Evolutionary conservation across 2,329 filamentous ascomycete species (phyloP), one percentile per base, ranked within the genome.

Genomic region (Bipolaris bicolor): DNA sequence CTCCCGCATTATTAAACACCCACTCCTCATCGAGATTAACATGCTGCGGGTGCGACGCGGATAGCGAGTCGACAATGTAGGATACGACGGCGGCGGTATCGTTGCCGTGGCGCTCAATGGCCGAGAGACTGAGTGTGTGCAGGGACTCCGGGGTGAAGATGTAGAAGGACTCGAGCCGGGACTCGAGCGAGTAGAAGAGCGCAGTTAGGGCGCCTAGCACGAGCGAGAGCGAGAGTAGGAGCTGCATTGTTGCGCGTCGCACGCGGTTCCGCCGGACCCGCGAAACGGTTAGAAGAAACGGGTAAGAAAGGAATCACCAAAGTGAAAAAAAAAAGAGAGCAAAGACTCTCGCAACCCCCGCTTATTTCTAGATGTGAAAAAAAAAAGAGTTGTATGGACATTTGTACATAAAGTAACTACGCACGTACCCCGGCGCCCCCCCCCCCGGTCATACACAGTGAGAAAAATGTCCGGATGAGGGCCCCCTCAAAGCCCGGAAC

Each of bases 1-100:
- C 92, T 50, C 92, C 92, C 49, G 91, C 91, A 72, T 96, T 96
- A 83, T 96, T 96, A 71, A 96, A 94, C 44, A 96, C 83, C 91
- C 91, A 96, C 77, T 94, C 89, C 79, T 94, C 86, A 57, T 89
- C 80, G 53, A 85, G 74, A 79, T 90, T 92, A 72, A 94, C 72
- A 76, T 91, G 63, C 2, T 22, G 18, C 7, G 67, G 16, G 61
- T 72, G 64, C 53, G 68, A 64, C 22, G 55, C 48, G 3, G 81
- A 80, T 53, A 96, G 82, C 78, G 91, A 88, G 58, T 79, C 71
- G 49, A 91, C 86, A 65, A 96, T 92, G 78, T 84, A 87, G 63
- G 82, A 73, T 58, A 92, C 89, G 9, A 92, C 84, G 54, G 82
- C 81, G 55, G 82, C 77, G 13, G 91, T 96, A 79, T 94, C 84